Base-by-base conservation (phyloP, 306 rosid genomes). In the Purshia tridentata region DNA sequence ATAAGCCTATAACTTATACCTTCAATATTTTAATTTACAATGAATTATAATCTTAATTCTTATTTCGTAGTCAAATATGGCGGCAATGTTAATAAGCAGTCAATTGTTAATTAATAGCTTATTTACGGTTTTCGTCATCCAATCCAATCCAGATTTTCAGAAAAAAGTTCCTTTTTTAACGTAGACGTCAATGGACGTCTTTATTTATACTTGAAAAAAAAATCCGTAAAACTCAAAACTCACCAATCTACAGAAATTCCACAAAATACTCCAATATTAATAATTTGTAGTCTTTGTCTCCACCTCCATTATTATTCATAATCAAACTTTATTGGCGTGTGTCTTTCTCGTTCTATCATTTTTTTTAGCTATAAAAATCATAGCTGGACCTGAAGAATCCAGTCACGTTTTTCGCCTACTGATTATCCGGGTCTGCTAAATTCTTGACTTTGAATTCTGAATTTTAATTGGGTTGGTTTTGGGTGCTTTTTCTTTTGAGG, bases 361-460 rank as follows among this genome's bases (percentile, higher is more conserved):
- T 19, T 54, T 29, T 29, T 9, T 35, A 45, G 46, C 81, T 76
- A 72, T 81, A 76, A 72, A 76, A 39, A 65, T 71, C 40, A 22
- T 45, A 61, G 20, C 68, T 48, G 35, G 8, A 22, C 64, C 72
- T 8, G 49, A 52, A 29, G 11, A 53, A 12, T 53, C 54, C 53
- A 23, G 41, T 52, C 61, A 12, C 40, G 45, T 77, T 62, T 70
- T 53, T 3, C 35, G 35, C 35, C 35, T 22, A 5, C 66, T 45
- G 8, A 60, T 29, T 4, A 29, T 29, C 47, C 3, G 77, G 51
- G 58, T 70, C 60, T 51, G 61, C 75, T 53, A 10, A 11, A 11
- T 58, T 18, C 41, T 65, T 12, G 52, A 55, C 52, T 44, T 51
- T 50, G 23, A n/a, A 56, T 29, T 45, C 51, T 50, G 69, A 53